Evolutionary conservation across 2,329 filamentous ascomycete species (phyloP), one percentile per base, ranked within the genome.

Genomic region (Ophiostoma triangulosporum): DNA sequence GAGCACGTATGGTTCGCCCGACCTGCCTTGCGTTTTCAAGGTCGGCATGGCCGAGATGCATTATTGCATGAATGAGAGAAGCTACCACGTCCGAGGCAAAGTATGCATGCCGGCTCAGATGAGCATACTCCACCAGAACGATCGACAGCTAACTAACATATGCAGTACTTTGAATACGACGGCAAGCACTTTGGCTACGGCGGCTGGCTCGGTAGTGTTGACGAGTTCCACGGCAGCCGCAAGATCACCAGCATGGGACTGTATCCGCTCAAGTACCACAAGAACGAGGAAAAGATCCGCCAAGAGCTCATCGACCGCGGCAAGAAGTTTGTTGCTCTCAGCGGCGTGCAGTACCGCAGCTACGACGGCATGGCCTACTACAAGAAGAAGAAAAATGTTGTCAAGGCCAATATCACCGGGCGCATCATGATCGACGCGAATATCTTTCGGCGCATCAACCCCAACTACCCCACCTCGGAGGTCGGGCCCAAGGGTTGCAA

Each of bases 381-480:
- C 70, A 94, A 91, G 71, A 83, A 85, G 66, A 88, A 88, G 71
- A 83, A 83, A 61, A 71, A 75, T 55, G 71, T 87, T 14, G 70
- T 86, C 64, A 91, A 88, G 65, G 83, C 94, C 66, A 88, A 88
- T 63, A 84, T 95, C 65, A 88, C 89, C 58, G 86, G 88, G 17
- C 82, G 90, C 29, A 77, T 95, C 58, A 95, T 95, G 88, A 74
- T 95, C 24, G 90, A 95, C 63, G 81, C 88, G 0, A 81, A 81
- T 3, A 86, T 86, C 40, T 89, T 94, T 68, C 80, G 88, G 8
- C 80, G 87, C 32, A 86, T 91, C 65, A 87, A 93, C 60, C 86
- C 89, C 1, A 95, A 95, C 64, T 95, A 95, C 60, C 78, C 78
- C 0, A 79, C 91, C 60, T 87, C 84, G 22, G 74, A 78, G 1